Conservation (phyloP, 176 grass and related monocot species). For the Phoenix roebelenii region DNA sequence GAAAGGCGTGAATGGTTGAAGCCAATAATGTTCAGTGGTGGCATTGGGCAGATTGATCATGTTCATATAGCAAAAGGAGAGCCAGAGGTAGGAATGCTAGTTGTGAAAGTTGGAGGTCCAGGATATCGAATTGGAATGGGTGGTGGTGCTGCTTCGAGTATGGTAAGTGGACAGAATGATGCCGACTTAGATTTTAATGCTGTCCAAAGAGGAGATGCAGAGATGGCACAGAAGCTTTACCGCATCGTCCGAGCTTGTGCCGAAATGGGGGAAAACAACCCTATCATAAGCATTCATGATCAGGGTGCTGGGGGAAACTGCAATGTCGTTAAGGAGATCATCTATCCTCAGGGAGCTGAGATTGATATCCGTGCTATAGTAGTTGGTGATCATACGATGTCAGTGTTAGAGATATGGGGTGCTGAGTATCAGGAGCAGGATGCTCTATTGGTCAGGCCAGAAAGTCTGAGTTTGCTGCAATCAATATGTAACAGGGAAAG, state of each 20-base stretch:
- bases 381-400: conserved; percentile 87
- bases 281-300: conserved; percentile 95
- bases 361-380: conserved; percentile 84
- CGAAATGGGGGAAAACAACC: conserved; percentile 84
- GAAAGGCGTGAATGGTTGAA: conserved; percentile 91
- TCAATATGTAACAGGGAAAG: conserved; percentile 72
- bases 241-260: conserved; percentile 75
- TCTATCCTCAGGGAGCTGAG: conserved; percentile 86
- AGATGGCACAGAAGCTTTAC: conserved; percentile 95
- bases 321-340: conserved; percentile 93
- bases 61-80: conserved; percentile 67
- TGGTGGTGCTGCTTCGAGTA: conserved; percentile 87
- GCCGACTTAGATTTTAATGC: conserved; percentile 94
- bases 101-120: conserved; percentile 94
- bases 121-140: conserved; percentile 97
- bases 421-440: conserved; percentile 93
- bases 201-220: conserved; percentile 92
- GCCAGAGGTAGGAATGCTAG: conserved; percentile 82
- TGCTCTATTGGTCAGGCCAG: conserved; percentile 58
- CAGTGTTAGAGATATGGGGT: conserved; percentile 84
- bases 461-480: conserved; percentile 49
- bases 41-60: conserved; percentile 87
- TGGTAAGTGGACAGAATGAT: conserved; percentile 93
- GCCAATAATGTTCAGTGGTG: conserved; percentile 96
- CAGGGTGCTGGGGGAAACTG: conserved; percentile 93